Conservation (phyloP, 257 asterid genomes). For the Solanum sejunctum region DNA sequence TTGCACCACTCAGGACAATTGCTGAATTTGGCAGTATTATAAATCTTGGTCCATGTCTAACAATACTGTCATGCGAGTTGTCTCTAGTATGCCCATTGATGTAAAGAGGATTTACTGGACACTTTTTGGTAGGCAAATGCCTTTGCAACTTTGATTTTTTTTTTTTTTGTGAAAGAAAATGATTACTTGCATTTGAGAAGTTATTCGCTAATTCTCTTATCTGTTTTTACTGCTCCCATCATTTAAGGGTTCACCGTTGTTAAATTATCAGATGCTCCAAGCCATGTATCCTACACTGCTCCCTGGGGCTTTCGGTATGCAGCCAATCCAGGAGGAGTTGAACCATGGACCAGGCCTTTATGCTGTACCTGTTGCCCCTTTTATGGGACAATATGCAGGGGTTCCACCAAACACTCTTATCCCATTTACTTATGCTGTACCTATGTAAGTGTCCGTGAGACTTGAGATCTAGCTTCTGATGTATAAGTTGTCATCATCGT, state of each 20-base stretch:
- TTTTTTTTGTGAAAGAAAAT: background rate
- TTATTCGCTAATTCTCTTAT: background rate
- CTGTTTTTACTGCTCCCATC: conserved; percentile 9
- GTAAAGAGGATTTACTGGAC: background rate
- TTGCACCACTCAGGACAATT: background rate
- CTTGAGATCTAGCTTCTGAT: background rate
- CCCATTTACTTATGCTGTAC: conserved; percentile 76
- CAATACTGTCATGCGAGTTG: background rate
- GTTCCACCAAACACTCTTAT: conserved; percentile 49
- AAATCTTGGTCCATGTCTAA: background rate
- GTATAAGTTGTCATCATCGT: background rate
- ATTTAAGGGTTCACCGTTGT: conserved; percentile 9
- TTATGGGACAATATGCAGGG: conserved; percentile 43
- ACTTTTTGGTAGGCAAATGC: background rate
- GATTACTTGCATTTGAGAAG: background rate
- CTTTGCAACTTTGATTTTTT: background rate
- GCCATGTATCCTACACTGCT: conserved; percentile 15
- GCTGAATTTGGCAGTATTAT: background rate
- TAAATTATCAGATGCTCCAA: conserved; percentile 16
- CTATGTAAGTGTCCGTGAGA: conserved; percentile 50
- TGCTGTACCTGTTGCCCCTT: conserved; percentile 66
- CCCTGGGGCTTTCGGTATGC: conserved; percentile 14
- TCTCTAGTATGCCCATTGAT: background rate
- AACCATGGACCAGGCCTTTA: conserved; percentile 84
- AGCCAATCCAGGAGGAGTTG: conserved; percentile 44